A percentile compares a stretch with the other conserved stretches of the same genome.
phyloP scores from a whole-genome alignment of 192 early-diverging fungal genomes.

The Dissophora globulifera region DNA sequence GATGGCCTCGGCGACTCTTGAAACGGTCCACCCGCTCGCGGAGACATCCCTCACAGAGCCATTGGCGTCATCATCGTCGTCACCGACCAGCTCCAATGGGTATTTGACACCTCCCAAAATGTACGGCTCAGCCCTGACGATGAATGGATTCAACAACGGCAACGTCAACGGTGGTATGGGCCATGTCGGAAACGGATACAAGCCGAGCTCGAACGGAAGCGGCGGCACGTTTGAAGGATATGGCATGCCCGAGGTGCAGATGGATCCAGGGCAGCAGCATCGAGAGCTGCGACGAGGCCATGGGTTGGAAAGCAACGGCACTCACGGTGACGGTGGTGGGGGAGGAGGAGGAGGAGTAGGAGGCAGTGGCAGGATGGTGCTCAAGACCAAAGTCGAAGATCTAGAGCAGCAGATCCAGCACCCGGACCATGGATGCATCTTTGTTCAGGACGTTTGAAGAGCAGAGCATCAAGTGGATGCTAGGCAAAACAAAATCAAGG shows the following conservation, averaged over 20 bases:
- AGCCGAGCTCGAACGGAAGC: slow-evolving; percentile 24
- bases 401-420: slow-evolving; percentile 43
- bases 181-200: neutral
- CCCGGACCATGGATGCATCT: slow-evolving; percentile 42
- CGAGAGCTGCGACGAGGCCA: slow-evolving; percentile 7
- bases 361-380: neutral
- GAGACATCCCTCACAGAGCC: neutral
- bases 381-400: slow-evolving; percentile 19
- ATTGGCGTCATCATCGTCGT: neutral
- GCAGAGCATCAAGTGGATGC: neutral
- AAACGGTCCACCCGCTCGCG: neutral
- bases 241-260: slow-evolving; percentile 39
- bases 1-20: neutral
- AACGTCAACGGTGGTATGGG: neutral
- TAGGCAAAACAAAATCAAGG: neutral
- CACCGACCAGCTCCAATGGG: too few relatives aligned
- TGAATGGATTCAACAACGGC: neutral
- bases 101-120: neutral
- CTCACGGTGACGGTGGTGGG: too few relatives aligned
- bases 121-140: neutral
- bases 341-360: neutral
- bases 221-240: slow-evolving; percentile 20
- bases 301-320: neutral
- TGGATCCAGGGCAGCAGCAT: slow-evolving; percentile 36
- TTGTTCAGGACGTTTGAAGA: slow-evolving; percentile 20